phyloP scores from a whole-genome alignment of 2,329 filamentous ascomycete species.

The Cercospora sp. region DNA sequence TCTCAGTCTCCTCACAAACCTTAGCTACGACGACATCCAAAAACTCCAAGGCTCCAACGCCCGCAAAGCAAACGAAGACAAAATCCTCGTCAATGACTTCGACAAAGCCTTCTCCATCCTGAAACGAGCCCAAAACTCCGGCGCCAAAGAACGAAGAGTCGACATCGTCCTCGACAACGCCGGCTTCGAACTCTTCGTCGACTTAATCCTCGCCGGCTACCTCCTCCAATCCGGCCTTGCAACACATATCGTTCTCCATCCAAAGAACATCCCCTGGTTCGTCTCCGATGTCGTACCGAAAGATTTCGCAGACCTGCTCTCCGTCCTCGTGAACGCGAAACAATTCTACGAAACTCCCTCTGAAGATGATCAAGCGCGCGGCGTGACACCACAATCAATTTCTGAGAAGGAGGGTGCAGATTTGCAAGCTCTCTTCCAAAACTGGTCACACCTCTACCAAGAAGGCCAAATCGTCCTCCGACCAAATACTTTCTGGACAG shows the following conservation, averaged over 20 bases:
- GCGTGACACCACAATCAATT: slow-evolving; percentile 61
- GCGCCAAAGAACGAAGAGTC: slow-evolving; percentile 68
- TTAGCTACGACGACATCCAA: slow-evolving; percentile 95
- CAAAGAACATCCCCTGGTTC: slow-evolving; percentile 97
- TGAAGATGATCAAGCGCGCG: slow-evolving; percentile 60
- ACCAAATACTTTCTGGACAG: slow-evolving; percentile 89
- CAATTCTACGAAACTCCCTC: slow-evolving; percentile 74
- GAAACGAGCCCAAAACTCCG: slow-evolving; percentile 62
- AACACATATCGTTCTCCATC: slow-evolving; percentile 82
- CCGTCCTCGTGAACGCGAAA: slow-evolving; percentile 73
- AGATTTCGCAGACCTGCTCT: slow-evolving; percentile 82
- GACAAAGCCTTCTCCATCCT: slow-evolving; percentile 68
- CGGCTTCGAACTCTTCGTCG: slow-evolving; percentile 95
- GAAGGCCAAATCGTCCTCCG: slow-evolving; percentile 82
- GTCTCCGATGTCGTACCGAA: slow-evolving; percentile 88
- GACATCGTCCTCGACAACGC: slow-evolving; percentile 97
- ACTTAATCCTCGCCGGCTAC: slow-evolving; percentile 88
- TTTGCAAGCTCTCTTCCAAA: slow-evolving; percentile 73
- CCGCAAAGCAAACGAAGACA: slow-evolving; percentile 81
- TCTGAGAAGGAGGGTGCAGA: slow-evolving; percentile 66
- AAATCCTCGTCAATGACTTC: slow-evolving; percentile 88
- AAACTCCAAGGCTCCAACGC: slow-evolving; percentile 89
- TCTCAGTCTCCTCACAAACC: slow-evolving; percentile 81
- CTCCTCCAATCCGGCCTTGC: slow-evolving; percentile 81
- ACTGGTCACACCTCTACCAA: slow-evolving; percentile 76